Conservation (phyloP, 2,329 filamentous ascomycete genomes). For the Exophiala oligosperma region DNA sequence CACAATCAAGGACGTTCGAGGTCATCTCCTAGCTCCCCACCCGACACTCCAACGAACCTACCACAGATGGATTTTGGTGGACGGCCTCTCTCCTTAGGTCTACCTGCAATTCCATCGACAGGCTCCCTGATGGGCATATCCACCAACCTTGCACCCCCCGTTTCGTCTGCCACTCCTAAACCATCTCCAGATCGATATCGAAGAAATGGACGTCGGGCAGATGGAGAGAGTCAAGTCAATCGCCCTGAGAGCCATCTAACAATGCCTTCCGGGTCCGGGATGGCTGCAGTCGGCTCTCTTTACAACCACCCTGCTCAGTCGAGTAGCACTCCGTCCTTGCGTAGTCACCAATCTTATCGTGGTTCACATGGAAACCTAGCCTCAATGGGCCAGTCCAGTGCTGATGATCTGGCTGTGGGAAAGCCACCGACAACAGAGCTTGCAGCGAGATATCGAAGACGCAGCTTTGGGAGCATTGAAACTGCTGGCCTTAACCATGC, state of each 20-base stretch:
- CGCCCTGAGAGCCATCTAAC: slow-evolving; percentile 38
- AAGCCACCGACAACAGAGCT: slow-evolving; percentile 57
- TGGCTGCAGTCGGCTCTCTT: slow-evolving; percentile 57
- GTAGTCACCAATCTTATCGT: slow-evolving; percentile 33
- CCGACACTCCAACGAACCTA: slow-evolving; percentile 9
- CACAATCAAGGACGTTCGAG: slow-evolving; percentile 39
- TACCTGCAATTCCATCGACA: slow-evolving; percentile 18
- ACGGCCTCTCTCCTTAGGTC: slow-evolving; percentile 18
- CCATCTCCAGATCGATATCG: slow-evolving; percentile 81
- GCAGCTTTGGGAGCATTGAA: slow-evolving; percentile 74
- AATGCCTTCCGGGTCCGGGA: slow-evolving; percentile 53
- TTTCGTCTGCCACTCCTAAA: slow-evolving; percentile 51
- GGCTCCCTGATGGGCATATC: slow-evolving; percentile 19
- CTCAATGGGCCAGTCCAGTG: slow-evolving; percentile 60
- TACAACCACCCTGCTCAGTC: slow-evolving; percentile 50
- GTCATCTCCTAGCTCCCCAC: slow-evolving; percentile 48
- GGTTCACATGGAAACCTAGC: slow-evolving; percentile 43
- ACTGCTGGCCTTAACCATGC: slow-evolving; percentile 40
- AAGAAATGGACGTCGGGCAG: slow-evolving; percentile 60
- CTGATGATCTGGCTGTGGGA: slow-evolving; percentile 67
- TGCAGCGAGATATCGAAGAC: slow-evolving; percentile 73
- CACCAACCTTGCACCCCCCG: slow-evolving; percentile 1
- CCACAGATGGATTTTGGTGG: slow-evolving; percentile 22
- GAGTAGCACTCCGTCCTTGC: slow-evolving; percentile 36
- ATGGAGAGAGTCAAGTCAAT: slow-evolving; percentile 33